Evolutionary conservation across 2,329 filamentous ascomycete genomes (phyloP).

Genomic region (Xylariaceae sp.): DNA sequence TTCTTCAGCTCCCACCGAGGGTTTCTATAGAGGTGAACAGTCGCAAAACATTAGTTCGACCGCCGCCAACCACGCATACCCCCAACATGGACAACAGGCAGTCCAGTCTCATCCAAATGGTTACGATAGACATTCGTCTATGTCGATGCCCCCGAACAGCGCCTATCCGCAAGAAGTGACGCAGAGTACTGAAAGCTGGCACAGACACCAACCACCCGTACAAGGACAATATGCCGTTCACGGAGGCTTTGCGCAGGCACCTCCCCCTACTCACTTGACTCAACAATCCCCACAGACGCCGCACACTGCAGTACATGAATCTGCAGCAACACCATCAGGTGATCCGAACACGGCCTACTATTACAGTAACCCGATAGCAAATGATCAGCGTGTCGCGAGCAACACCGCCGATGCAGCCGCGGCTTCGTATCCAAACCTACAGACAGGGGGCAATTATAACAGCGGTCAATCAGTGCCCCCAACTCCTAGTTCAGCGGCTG

Average conservation of each 20-base stretch:
- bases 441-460: slow-evolving; percentile 42
- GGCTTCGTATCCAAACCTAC: slow-evolving; percentile 52
- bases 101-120: slow-evolving; percentile 39
- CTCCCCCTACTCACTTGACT: slow-evolving; percentile 25
- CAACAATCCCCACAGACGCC: slow-evolving; percentile 25
- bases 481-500: slow-evolving; percentile 26
- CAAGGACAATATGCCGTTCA: slow-evolving; percentile 35
- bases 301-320: slow-evolving; percentile 23
- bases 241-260: slow-evolving; percentile 27
- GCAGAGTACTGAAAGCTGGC: slow-evolving; percentile 51
- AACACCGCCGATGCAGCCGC: slow-evolving; percentile 37
- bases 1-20: slow-evolving; percentile 59
- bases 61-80: slow-evolving; percentile 49
- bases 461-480: slow-evolving; percentile 39
- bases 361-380: slow-evolving; percentile 39
- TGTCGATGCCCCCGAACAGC: slow-evolving; percentile 33
- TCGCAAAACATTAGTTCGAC: slow-evolving; percentile 42
- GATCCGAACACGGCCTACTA: slow-evolving; percentile 58
- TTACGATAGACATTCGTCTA: slow-evolving; percentile 39
- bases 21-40: slow-evolving; percentile 72
- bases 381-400: slow-evolving; percentile 32
- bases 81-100: slow-evolving; percentile 41
- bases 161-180: slow-evolving; percentile 42
- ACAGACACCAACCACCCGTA: slow-evolving; percentile 34
- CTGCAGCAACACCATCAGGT: slow-evolving; percentile 30